These are phyloP conservation scores for Neonectria ditissima DNA, from an alignment of 2,329 filamentous ascomycete genomes.

Conservation along the genomic window DNA sequence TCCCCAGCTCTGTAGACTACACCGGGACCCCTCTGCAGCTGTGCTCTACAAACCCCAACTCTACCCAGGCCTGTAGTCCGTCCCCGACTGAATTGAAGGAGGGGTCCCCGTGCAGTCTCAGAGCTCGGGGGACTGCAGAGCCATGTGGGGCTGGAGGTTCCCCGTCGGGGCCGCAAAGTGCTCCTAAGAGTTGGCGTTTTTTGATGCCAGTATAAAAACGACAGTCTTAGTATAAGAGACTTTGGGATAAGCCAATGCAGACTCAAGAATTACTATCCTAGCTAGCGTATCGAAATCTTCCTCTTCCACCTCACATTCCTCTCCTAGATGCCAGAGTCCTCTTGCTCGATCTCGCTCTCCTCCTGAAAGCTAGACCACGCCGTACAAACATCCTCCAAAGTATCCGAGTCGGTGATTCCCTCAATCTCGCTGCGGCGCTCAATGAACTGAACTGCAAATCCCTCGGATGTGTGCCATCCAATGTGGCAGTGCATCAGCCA, in stretches of 20 bases:
- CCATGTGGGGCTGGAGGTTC: too few relatives aligned
- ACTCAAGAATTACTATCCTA: neutral
- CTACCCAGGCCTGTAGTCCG: too few relatives aligned
- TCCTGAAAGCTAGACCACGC: slow-evolving; percentile 14
- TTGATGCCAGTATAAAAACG: too few relatives aligned
- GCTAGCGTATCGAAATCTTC: too few relatives aligned
- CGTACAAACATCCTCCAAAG: slow-evolving; percentile 16
- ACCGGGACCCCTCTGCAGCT: too few relatives aligned
- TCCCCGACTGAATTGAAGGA: too few relatives aligned
- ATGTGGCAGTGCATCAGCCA: slow-evolving; percentile 66
- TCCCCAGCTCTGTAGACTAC: too few relatives aligned
- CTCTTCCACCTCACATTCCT: neutral
- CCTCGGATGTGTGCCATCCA: slow-evolving; percentile 34
- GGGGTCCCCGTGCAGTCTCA: too few relatives aligned
- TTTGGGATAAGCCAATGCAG: neutral
- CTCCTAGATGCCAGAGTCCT: slow-evolving; percentile 27
- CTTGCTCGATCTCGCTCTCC: slow-evolving; percentile 17
- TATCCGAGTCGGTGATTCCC: neutral
- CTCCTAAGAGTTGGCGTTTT: too few relatives aligned
- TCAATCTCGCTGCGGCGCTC: slow-evolving; percentile 23
- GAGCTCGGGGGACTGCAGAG: too few relatives aligned
- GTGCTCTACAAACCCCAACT: too few relatives aligned
- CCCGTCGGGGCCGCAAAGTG: too few relatives aligned
- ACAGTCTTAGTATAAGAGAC: neutral
- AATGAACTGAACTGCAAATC: slow-evolving; percentile 31